phyloP scores from a whole-genome alignment of 2,329 filamentous ascomycete genomes.

The Neopestalotiopsis clavispora region DNA sequence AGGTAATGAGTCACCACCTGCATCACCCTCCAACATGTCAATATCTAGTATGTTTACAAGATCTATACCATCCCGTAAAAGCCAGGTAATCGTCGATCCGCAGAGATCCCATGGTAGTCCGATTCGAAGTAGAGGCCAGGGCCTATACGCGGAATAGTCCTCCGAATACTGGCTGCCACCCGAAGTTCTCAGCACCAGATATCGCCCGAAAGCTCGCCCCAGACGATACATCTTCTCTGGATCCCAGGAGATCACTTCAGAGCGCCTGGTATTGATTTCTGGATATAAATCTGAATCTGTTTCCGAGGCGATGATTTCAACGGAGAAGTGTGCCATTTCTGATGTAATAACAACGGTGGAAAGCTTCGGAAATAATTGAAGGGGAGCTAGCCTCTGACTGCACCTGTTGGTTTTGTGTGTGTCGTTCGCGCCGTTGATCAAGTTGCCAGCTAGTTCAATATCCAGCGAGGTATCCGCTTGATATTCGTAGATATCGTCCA shows the following conservation, averaged over 20 bases:
- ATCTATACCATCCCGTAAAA: constrained; percentile 4
- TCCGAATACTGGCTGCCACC: not conserved
- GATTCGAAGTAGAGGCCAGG: not conserved
- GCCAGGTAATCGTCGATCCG: too few relatives aligned
- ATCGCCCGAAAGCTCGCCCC: too few relatives aligned
- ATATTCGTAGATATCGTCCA: not conserved
- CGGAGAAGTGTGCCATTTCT: not conserved
- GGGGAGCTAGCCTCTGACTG: not conserved
- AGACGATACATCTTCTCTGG: not conserved
- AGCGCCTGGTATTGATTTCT: not conserved
- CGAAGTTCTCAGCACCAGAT: not conserved
- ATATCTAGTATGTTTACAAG: constrained; percentile 2
- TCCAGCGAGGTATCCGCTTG: not conserved
- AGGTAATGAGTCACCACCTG: not conserved
- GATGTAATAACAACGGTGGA: not conserved
- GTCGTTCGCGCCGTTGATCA: not conserved
- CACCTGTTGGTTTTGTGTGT: not conserved
- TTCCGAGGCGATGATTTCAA: not conserved
- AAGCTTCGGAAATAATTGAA: not conserved
- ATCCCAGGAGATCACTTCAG: not conserved
- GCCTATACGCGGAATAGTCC: too few relatives aligned
- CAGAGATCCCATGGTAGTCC: not conserved
- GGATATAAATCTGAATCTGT: not conserved
- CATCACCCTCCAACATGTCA: not conserved
- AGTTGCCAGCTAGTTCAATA: not conserved